Conservation (phyloP, 2,329 filamentous ascomycete species). For the Phyllosticta ampelicida region DNA sequence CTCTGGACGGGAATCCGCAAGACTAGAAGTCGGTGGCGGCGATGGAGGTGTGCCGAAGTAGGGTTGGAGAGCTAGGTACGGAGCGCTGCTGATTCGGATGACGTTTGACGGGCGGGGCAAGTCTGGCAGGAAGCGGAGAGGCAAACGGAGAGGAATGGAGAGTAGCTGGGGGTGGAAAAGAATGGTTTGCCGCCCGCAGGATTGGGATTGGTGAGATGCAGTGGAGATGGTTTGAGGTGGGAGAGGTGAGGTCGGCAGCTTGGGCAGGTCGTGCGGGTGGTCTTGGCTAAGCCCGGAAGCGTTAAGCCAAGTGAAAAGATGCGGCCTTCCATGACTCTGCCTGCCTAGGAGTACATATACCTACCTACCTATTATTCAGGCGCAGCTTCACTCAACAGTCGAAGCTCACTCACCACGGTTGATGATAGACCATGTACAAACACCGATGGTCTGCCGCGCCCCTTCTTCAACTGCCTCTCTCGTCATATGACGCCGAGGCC, state of each 20-base stretch:
- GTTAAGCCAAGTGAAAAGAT: conserved; percentile 3
- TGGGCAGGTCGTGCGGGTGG: conserved; percentile 7
- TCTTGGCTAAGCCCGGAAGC: conserved; percentile 9
- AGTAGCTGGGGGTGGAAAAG: not conserved
- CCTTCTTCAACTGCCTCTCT: no score
- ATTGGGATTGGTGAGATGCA: not conserved
- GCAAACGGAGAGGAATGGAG: not conserved
- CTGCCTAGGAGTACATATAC: no score
- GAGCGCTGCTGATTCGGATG: not conserved
- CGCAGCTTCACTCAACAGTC: no score
- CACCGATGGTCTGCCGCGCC: no score
- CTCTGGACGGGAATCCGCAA: not conserved
- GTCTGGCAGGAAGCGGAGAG: not conserved
- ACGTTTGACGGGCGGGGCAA: not conserved
- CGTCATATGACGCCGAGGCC: not conserved
- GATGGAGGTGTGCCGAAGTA: not conserved
- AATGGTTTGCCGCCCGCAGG: not conserved
- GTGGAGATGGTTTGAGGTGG: not conserved
- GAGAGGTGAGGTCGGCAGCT: conserved; percentile 8
- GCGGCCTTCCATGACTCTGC: no score
- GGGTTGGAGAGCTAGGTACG: not conserved
- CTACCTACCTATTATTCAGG: no score
- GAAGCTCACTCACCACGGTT: no score
- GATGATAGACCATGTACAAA: no score
- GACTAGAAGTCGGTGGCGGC: not conserved